Evolutionary conservation across 2,329 filamentous ascomycete species (phyloP), one percentile per base, ranked within the genome.

Genomic region (Calonectria hongkongensis): DNA sequence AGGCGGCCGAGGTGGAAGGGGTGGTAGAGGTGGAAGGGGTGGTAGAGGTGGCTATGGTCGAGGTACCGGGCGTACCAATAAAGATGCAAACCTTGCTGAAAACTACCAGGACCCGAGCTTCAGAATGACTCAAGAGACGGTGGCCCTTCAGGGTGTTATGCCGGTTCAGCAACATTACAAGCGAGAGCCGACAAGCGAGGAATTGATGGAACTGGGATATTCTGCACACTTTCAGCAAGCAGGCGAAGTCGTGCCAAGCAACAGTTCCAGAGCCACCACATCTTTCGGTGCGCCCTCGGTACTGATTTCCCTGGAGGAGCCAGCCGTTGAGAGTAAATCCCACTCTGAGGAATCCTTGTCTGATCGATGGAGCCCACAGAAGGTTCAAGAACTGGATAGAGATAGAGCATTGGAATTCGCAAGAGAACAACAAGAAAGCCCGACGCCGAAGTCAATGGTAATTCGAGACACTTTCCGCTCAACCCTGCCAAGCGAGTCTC

Each of bases 181-280:
- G 27, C 30, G 51, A 86, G 66, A 92, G 89, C 25, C 91, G 89
- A 7, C 93, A 89, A 81, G 76, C 84, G 64, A 71, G 76, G 58
- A 81, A 71, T 33, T 94, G 90, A 80, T 80, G 67, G 73, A 78
- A 16, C 33, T n/a, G 2, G 76, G 75, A 0, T 78, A 76, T 16
- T 58, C 68, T 28, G 41, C 68, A 15, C 51, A 70, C 12, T 58
- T 68, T 7, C 33, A 18, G 4, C 48, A 51, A 27, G 47, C 4
- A 18, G 18, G 18, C 2, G 48, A 41, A 15, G 21, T 21, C 41
- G 12, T 25, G 1, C 45, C 16, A 6, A 27, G n/a, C 25, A 15
- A 21, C 21, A 18, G 2, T 7, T 41, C n/a, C 5, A 51, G 15
- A 25, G 12, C 13, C 16, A 16, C 10, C 12, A 51, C 30, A 7